Evolutionary conservation across 2,329 filamentous ascomycete genomes (phyloP).

Genomic region (Metarhizium humberi): DNA sequence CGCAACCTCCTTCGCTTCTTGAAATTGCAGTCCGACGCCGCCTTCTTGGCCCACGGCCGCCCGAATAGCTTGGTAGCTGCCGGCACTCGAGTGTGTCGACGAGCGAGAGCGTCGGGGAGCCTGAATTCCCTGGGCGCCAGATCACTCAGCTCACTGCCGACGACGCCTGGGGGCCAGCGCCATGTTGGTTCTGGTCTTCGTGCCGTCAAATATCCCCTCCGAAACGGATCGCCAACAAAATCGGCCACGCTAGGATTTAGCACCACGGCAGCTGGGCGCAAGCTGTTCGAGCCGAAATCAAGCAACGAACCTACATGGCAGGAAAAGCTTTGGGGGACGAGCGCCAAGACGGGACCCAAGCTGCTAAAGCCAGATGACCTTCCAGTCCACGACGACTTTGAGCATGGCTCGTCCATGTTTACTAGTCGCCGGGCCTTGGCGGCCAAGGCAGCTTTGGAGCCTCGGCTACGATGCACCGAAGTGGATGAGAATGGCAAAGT

Average conservation of each 20-base stretch:
- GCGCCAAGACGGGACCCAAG: slow-evolving; percentile 25
- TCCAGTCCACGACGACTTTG: slow-evolving; percentile 49
- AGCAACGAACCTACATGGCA: slow-evolving; percentile 31
- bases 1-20: slow-evolving; percentile 60
- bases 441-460: slow-evolving; percentile 72
- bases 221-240: background rate
- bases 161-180: background rate
- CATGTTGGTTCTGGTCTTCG: background rate
- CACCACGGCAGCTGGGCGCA: slow-evolving; percentile 17
- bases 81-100: slow-evolving; percentile 11
- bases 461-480: slow-evolving; percentile 85
- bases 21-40: slow-evolving; percentile 56
- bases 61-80: slow-evolving; percentile 2
- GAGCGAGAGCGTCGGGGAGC: slow-evolving; percentile 7
- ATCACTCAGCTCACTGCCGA: background rate
- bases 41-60: slow-evolving; percentile 37
- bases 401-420: slow-evolving; percentile 48
- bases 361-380: slow-evolving; percentile 48
- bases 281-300: slow-evolving; percentile 10
- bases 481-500: slow-evolving; percentile 89
- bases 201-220: background rate
- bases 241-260: slow-evolving; percentile 11
- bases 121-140: background rate
- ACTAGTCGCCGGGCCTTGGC: slow-evolving; percentile 60
- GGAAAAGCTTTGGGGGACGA: slow-evolving; percentile 38